Conservation (phyloP, 441 rosid species). For the Macaranga tanarius region DNA sequence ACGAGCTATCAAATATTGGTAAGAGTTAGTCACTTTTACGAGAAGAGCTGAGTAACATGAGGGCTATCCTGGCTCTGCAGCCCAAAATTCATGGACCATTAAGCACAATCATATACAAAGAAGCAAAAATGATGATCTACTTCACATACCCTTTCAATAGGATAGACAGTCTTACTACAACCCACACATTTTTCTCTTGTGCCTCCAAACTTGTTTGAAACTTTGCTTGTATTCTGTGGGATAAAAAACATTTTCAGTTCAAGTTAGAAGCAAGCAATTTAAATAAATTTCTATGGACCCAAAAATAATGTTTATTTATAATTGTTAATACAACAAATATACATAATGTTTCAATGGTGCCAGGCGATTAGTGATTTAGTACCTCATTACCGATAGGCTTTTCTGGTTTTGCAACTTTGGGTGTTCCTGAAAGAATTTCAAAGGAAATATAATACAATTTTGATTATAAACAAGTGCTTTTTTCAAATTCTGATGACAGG, state of each 20-base stretch:
- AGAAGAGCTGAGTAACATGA: too few species aligned
- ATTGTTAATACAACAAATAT: neutral
- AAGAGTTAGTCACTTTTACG: too few species aligned
- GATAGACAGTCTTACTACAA: slow-evolving; percentile 52
- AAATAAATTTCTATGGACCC: neutral
- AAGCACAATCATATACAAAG: too few species aligned
- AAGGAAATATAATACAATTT: neutral
- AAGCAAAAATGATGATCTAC: too few species aligned
- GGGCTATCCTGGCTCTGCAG: too few species aligned
- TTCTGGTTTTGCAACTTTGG: slow-evolving; percentile 54
- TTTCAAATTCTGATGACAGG: neutral
- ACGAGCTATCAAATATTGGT: too few species aligned
- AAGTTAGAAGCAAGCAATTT: neutral
- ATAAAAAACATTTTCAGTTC: neutral
- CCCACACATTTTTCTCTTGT: slow-evolving; percentile 54
- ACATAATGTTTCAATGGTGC: neutral
- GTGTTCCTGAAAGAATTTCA: slow-evolving; percentile 41
- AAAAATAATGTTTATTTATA: neutral
- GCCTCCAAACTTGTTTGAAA: slow-evolving; percentile 48
- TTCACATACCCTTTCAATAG: slow-evolving; percentile 50
- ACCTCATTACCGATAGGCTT: slow-evolving; percentile 43
- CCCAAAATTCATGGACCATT: too few species aligned
- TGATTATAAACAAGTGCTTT: neutral
- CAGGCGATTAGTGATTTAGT: neutral
- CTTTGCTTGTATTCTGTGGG: slow-evolving; percentile 45